These are phyloP conservation scores for Fusarium sp. DNA, from an alignment of 2,329 filamentous ascomycete genomes.

Conservation along the genomic window DNA sequence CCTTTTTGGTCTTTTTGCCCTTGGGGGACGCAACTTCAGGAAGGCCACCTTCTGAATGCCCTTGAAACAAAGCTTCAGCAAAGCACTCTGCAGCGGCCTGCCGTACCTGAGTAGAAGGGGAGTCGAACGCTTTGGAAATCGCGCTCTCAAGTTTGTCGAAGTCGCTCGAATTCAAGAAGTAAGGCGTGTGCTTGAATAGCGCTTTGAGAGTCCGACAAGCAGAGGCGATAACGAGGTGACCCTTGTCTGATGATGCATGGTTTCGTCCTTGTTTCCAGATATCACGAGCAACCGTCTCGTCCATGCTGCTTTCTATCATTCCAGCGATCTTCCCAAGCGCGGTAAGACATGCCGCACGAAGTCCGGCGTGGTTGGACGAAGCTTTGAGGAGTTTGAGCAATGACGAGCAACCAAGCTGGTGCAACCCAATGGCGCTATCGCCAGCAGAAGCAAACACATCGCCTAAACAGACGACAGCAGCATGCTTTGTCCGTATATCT, in stretches of 20 bases:
- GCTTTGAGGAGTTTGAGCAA: conserved; percentile 84
- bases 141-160: conserved; percentile 88
- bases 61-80: conserved; percentile 84
- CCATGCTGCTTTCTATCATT: conserved; percentile 81
- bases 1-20: conserved; percentile 76
- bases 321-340: conserved; percentile 80
- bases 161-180: conserved; percentile 89
- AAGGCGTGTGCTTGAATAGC: conserved; percentile 77
- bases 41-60: conserved; percentile 66
- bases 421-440: conserved; percentile 89
- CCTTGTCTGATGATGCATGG: conserved; percentile 82
- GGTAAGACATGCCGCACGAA: conserved; percentile 81
- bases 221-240: conserved; percentile 79
- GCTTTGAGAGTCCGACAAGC: conserved; percentile 84
- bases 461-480: conserved; percentile 86
- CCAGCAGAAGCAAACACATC: conserved; percentile 92
- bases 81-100: conserved; percentile 89
- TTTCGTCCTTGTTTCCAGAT: conserved; percentile 92
- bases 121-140: conserved; percentile 89
- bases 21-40: conserved; percentile 65
- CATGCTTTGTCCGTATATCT: conserved; percentile 84
- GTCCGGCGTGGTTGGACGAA: conserved; percentile 81
- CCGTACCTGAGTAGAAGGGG: conserved; percentile 77
- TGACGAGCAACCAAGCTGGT: conserved; percentile 77
- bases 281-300: conserved; percentile 87